Evolutionary conservation across 1,139 yeast genomes (phyloP).

Genomic region (Yamadazyma siamensis): DNA sequence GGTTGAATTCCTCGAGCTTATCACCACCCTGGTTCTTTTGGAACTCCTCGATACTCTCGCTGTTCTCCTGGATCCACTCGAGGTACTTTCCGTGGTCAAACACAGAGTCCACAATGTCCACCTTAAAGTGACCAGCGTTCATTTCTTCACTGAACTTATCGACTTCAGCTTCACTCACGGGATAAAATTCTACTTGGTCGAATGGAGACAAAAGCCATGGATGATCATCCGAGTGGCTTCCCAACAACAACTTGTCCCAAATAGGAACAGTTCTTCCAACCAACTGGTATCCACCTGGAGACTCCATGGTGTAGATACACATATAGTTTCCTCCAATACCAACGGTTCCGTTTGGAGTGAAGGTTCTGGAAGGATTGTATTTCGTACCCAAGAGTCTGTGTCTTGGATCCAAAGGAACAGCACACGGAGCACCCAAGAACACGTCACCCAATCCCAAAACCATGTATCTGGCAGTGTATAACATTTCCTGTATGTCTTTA

Average conservation of each 20-base stretch:
- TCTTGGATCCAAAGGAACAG: slow-evolving; percentile 95
- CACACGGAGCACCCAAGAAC: slow-evolving; percentile 96
- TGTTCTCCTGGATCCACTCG: slow-evolving; percentile 72
- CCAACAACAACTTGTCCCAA: slow-evolving; percentile 90
- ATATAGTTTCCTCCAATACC: slow-evolving; percentile 98
- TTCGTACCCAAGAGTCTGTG: slow-evolving; percentile 89
- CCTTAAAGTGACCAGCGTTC: slow-evolving; percentile 74
- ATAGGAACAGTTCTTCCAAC: slow-evolving; percentile 96
- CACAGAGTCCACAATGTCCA: slow-evolving; percentile 70
- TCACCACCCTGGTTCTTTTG: slow-evolving; percentile 70
- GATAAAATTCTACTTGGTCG: slow-evolving; percentile 92
- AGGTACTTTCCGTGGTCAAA: slow-evolving; percentile 81
- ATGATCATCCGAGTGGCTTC: slow-evolving; percentile 53
- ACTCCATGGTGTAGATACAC: slow-evolving; percentile 98
- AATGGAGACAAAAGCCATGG: slow-evolving; percentile 93
- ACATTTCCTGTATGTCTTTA: slow-evolving; percentile 72
- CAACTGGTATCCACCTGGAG: slow-evolving; percentile 97
- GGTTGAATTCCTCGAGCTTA: slow-evolving; percentile 78
- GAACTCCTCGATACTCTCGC: slow-evolving; percentile 69
- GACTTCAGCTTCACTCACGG: slow-evolving; percentile 80
- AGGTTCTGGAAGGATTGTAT: slow-evolving; percentile 94
- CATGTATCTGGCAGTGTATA: slow-evolving; percentile 84
- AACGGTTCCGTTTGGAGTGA: slow-evolving; percentile 93
- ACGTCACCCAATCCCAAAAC: slow-evolving; percentile 97
- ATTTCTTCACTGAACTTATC: slow-evolving; percentile 70